These are phyloP conservation scores for Zygotorulaspora sp. DNA, from an alignment of 805 yeast species.

Conservation along the genomic window DNA sequence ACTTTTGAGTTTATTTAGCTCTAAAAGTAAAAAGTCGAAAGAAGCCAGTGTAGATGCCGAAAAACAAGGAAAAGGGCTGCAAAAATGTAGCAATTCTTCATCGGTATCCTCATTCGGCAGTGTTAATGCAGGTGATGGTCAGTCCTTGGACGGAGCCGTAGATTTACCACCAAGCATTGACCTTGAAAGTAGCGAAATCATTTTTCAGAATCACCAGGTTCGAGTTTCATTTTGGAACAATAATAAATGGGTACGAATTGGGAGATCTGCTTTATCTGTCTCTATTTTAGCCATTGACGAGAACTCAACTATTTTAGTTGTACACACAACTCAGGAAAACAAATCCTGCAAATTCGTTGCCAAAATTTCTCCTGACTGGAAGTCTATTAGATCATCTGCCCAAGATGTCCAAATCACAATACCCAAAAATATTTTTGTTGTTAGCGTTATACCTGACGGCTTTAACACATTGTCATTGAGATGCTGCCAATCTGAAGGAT, in stretches of 20 bases:
- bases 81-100: constrained; percentile 3
- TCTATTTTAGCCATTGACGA: constrained; percentile 7
- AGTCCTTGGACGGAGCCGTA: constrained; percentile 1
- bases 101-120: constrained; percentile 2
- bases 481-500: constrained; percentile 18
- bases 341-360: constrained; percentile 16
- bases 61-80: constrained; percentile 2
- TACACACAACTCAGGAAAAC: constrained; percentile 10
- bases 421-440: constrained; percentile 15
- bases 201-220: constrained; percentile 17
- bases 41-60: constrained; percentile 1
- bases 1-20: constrained; percentile 26
- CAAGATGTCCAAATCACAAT: constrained; percentile 31
- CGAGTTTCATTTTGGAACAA: constrained; percentile 27
- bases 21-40: constrained; percentile 16
- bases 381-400: constrained; percentile 27
- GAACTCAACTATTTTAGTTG: constrained; percentile 13
- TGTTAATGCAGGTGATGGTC: not conserved
- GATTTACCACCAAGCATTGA: constrained; percentile 15
- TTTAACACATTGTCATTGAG: constrained; percentile 23
- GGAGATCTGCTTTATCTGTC: constrained; percentile 9
- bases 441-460: constrained; percentile 11
- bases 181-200: constrained; percentile 5
- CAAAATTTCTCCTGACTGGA: constrained; percentile 21
- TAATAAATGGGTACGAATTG: constrained; percentile 22